phyloP scores from a whole-genome alignment of 75 land plant genomes.

The Cryptomeria japonica region DNA sequence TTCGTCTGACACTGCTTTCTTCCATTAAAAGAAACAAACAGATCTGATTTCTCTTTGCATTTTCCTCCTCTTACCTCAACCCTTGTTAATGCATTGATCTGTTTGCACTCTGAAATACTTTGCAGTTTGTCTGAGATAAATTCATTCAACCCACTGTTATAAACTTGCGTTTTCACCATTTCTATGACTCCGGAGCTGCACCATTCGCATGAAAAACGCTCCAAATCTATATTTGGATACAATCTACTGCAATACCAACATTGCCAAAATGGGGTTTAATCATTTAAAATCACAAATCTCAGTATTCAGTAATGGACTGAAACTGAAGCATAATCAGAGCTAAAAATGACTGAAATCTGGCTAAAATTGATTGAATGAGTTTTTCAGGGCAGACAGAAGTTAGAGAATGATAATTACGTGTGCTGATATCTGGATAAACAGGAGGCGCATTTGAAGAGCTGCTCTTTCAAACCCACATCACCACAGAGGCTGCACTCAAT shows the following conservation, averaged over 20 bases:
- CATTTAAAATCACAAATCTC: too few relatives aligned
- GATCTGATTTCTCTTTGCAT: background rate
- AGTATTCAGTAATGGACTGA: too few relatives aligned
- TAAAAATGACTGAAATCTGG: too few relatives aligned
- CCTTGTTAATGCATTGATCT: background rate
- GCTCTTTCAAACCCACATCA: conserved; percentile 1
- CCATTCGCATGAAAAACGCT: background rate
- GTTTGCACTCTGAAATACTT: background rate
- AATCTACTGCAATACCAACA: background rate
- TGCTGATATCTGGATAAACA: conserved; percentile 11
- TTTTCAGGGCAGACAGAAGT: too few relatives aligned
- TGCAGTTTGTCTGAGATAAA: background rate
- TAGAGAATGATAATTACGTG: background rate
- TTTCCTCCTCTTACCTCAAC: background rate
- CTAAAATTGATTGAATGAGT: too few relatives aligned
- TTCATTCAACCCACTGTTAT: background rate
- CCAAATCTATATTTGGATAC: background rate
- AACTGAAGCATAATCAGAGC: too few relatives aligned
- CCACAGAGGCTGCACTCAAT: conserved; percentile 5
- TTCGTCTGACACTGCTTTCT: too few relatives aligned
- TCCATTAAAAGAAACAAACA: too few relatives aligned
- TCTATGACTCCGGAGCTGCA: background rate
- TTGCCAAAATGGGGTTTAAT: background rate
- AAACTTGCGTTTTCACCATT: background rate
- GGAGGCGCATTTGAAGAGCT: background rate